Evolutionary conservation across 2,329 filamentous ascomycete genomes (phyloP).

Genomic region (Pseudocercospora macadamiae): DNA sequence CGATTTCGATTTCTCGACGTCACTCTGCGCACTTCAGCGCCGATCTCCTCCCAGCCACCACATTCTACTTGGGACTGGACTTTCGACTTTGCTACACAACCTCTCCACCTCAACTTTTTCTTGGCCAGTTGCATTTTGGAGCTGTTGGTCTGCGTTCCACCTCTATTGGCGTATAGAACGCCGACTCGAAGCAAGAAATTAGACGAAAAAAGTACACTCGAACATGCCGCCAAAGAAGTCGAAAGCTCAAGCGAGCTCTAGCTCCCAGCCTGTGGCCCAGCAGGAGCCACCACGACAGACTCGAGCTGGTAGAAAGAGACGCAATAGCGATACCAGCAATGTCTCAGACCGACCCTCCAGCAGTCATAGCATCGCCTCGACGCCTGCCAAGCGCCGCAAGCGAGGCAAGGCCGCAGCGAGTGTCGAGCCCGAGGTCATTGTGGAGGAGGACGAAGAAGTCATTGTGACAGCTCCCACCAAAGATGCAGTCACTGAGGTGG

Average conservation of each 20-base stretch:
- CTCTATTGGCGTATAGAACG: neutral
- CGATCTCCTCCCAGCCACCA: neutral
- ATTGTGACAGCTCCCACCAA: constrained; percentile 9
- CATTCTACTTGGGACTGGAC: too few relatives aligned
- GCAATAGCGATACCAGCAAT: constrained; percentile 34
- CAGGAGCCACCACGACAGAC: constrained; percentile 24
- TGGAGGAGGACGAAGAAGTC: constrained; percentile 30
- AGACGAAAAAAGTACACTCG: neutral
- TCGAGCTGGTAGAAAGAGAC: constrained; percentile 31
- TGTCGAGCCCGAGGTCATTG: constrained; percentile 31
- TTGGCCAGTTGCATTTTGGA: neutral
- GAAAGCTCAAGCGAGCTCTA: constrained; percentile 15
- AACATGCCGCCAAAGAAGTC: constrained; percentile 34
- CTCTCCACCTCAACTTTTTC: neutral
- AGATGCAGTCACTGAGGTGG: constrained; percentile 20
- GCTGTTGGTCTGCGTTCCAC: neutral
- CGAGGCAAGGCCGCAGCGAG: constrained; percentile 26
- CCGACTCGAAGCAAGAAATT: neutral
- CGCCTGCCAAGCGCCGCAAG: constrained; percentile 32
- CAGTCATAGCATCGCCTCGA: constrained; percentile 25
- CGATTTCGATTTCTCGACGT: neutral
- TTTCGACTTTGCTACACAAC: neutral
- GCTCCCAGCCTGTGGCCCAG: constrained; percentile 18
- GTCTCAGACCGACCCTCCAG: constrained; percentile 29
- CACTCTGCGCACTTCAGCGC: neutral